Evolutionary conservation across 345 rosid genomes (phyloP).

Genomic region (Dovyalis caffra): DNA sequence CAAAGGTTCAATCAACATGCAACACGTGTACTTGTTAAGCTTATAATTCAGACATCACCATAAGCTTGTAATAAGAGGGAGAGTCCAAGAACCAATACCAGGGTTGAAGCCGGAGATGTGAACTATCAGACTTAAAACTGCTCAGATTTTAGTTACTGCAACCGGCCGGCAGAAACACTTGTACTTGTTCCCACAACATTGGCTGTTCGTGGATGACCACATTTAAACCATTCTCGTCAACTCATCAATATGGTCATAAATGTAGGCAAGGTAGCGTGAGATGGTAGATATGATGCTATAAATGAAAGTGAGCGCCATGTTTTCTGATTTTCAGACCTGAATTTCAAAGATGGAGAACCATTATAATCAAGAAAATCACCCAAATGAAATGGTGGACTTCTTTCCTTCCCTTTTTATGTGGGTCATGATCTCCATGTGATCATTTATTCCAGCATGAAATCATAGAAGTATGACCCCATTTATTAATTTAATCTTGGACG

Average conservation of each 20-base stretch:
- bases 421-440: constrained; percentile 34
- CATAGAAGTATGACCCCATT: not conserved
- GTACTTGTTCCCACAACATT: not conserved
- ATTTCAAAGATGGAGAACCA: constrained; percentile 1
- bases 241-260: constrained; percentile 26
- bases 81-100: too few relatives aligned
- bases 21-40: not conserved
- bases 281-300: constrained; percentile 24
- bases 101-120: not conserved
- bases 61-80: too few relatives aligned
- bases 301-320: constrained; percentile 17
- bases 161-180: not conserved
- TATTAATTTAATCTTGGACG: not conserved
- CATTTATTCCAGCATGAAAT: constrained; percentile 9
- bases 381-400: not conserved
- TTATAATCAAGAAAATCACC: not conserved
- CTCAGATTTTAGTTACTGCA: not conserved
- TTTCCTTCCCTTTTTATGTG: not conserved
- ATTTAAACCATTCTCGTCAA: constrained; percentile 1
- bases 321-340: constrained; percentile 23
- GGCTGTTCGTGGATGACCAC: constrained; percentile 4
- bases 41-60: too few relatives aligned
- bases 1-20: too few relatives aligned
- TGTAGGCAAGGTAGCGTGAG: not conserved
- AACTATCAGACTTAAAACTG: too few relatives aligned